Conservation (phyloP, 352 stramenopile species). For the Globisporangium nagaii region DNA sequence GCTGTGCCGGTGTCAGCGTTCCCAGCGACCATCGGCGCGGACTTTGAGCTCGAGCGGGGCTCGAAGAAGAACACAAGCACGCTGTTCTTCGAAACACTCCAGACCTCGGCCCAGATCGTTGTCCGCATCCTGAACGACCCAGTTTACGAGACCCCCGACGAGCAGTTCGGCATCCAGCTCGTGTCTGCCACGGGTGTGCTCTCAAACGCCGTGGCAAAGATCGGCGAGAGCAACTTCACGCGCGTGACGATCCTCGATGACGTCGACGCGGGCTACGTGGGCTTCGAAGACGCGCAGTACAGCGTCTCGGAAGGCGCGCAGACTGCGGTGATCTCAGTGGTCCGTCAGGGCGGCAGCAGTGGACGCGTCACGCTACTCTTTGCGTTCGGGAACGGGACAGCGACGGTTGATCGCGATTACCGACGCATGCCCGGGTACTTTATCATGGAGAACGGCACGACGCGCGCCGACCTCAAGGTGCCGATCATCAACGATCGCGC, state of each 20-base stretch:
- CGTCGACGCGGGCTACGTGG: slow-evolving; percentile 48
- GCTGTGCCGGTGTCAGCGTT: slow-evolving; percentile 1
- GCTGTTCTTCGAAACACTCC: slow-evolving; percentile 28
- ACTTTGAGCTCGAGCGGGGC: slow-evolving; percentile 23
- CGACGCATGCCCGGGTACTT: slow-evolving; percentile 19
- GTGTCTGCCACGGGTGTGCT: slow-evolving; percentile 3
- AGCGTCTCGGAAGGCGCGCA: slow-evolving; percentile 27
- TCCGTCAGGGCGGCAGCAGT: slow-evolving; percentile 42
- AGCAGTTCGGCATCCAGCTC: slow-evolving; percentile 39
- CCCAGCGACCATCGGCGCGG: slow-evolving; percentile 22
- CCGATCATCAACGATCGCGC: slow-evolving; percentile 58
- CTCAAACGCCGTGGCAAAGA: slow-evolving; percentile 10
- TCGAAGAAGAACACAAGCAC: slow-evolving; percentile 13
- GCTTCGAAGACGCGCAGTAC: slow-evolving; percentile 28
- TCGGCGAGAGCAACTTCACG: slow-evolving; percentile 27
- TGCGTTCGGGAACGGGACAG: slow-evolving; percentile 28
- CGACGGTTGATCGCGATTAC: slow-evolving; percentile 41
- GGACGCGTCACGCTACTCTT: slow-evolving; percentile 30
- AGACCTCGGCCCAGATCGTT: slow-evolving; percentile 17
- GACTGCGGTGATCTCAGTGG: slow-evolving; percentile 27
- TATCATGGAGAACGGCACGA: slow-evolving; percentile 35
- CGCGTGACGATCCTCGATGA: slow-evolving; percentile 57
- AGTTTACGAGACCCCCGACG: slow-evolving; percentile 28
- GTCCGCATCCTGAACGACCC: slow-evolving; percentile 44
- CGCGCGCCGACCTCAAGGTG: slow-evolving; percentile 24